These are phyloP conservation scores for Gnomoniopsis smithogilvyi DNA, from an alignment of 2,329 filamentous ascomycete genomes.

Conservation along the genomic window DNA sequence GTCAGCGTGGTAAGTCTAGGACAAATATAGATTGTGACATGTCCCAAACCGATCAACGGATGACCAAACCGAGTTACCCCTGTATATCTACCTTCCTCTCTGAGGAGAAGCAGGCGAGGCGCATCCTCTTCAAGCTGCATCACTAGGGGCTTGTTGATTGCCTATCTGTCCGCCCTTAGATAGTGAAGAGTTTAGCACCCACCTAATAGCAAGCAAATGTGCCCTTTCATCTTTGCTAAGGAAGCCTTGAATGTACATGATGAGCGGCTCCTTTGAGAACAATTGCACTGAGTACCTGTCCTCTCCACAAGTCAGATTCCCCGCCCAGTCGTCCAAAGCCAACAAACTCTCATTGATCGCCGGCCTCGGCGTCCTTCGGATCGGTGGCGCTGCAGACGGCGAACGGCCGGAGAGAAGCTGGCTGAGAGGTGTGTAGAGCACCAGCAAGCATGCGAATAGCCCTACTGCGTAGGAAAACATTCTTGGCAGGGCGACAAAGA, in stretches of 20 bases:
- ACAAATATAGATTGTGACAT: not conserved
- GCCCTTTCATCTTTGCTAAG: constrained; percentile 40
- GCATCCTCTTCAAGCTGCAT: not conserved
- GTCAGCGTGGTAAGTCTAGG: not conserved
- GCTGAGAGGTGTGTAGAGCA: constrained; percentile 42
- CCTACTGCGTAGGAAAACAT: constrained; percentile 44
- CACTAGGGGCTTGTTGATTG: not conserved
- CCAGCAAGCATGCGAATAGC: constrained; percentile 37
- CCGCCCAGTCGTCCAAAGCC: constrained; percentile 39
- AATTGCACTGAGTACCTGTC: constrained; percentile 42
- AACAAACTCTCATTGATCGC: constrained; percentile 48
- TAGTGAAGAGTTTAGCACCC: constrained; percentile 10
- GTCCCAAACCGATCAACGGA: not conserved
- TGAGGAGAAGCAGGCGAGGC: not conserved
- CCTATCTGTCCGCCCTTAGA: not conserved
- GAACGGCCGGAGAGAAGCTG: constrained; percentile 31
- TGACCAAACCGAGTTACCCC: not conserved
- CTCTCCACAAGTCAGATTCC: constrained; percentile 32
- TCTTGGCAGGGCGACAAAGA: constrained; percentile 20
- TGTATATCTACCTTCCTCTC: not conserved
- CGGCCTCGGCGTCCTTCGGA: constrained; percentile 39
- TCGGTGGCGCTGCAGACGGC: constrained; percentile 21
- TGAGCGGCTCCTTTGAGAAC: constrained; percentile 46
- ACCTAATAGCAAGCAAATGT: constrained; percentile 52
- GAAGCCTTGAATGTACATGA: constrained; percentile 53